Percentiles rank a stretch among this genome's conserved stretches.
Conservation (phyloP, 371 early-diverging fungal genomes). For the Syncephalastrum monosporum region DNA sequence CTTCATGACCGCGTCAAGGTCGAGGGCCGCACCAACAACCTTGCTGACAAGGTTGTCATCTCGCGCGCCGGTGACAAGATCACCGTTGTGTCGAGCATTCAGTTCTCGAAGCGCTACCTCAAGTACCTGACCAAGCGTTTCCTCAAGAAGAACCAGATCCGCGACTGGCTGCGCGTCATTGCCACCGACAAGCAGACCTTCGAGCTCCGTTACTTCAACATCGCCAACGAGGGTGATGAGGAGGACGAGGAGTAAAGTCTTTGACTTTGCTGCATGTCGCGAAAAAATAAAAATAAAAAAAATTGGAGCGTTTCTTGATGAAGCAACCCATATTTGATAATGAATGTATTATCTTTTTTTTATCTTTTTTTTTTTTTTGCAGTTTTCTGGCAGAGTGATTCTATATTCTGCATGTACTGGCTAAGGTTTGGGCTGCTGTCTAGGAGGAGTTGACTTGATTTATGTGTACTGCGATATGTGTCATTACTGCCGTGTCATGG, state of each 20-base stretch:
- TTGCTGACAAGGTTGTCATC: constrained; percentile 86
- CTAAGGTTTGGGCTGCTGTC: too few species aligned
- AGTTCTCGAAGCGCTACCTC: constrained; percentile 97
- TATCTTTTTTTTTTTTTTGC: too few species aligned
- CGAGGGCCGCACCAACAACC: constrained; percentile 94
- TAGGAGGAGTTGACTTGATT: too few species aligned
- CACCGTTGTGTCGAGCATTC: constrained; percentile 75
- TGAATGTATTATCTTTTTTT: too few species aligned
- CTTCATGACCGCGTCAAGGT: constrained; percentile 98
- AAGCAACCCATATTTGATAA: too few species aligned
- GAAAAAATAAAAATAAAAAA: too few species aligned
- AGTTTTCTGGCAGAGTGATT: too few species aligned
- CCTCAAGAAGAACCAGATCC: constrained; percentile 98
- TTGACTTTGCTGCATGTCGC: too few species aligned
- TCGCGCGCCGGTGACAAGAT: constrained; percentile 78
- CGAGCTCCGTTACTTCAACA: constrained; percentile 96
- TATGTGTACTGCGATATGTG: too few species aligned
- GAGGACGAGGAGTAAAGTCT: constrained; percentile 63
- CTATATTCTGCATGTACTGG: too few species aligned
- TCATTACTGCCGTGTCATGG: too few species aligned
- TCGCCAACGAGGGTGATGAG: constrained; percentile 82
- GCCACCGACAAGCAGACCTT: constrained; percentile 89
- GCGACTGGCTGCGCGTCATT: constrained; percentile 98
- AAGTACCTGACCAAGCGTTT: constrained; percentile 99
- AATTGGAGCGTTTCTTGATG: too few species aligned